Evolutionary conservation across 1,284 basidiomycete species (phyloP).

Genomic region (Exobasidium cylindrosporum): DNA sequence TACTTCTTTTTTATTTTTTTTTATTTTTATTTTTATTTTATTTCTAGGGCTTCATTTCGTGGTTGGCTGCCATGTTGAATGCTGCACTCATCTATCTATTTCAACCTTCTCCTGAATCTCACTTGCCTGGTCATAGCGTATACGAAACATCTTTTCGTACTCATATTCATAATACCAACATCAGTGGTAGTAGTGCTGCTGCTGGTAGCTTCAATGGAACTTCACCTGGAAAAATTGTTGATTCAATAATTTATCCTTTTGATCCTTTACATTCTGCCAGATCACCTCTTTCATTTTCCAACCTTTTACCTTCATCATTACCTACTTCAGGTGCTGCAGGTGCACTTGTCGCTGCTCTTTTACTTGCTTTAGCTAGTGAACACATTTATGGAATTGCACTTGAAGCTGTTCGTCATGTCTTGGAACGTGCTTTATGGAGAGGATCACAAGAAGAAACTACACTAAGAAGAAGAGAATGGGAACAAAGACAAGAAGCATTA

Average conservation of each 20-base stretch:
- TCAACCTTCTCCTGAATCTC: conserved; percentile 27
- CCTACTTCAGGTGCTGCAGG: conserved; percentile 26
- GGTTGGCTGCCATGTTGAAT: conserved; percentile 42
- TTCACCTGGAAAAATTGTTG: conserved; percentile 1
- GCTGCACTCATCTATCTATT: conserved; percentile 44
- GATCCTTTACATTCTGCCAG: conserved; percentile 13
- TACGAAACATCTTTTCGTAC: conserved; percentile 41
- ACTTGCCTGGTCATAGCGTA: conserved; percentile 23
- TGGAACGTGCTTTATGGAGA: conserved; percentile 46
- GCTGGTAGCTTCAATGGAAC: background rate
- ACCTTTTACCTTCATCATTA: conserved; percentile 28
- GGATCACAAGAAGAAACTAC: conserved; percentile 40
- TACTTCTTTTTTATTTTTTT: no score
- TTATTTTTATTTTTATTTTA: background rate
- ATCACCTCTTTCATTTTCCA: conserved; percentile 28
- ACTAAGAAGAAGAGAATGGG: conserved; percentile 42
- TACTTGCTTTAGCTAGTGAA: conserved; percentile 48
- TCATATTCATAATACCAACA: conserved; percentile 26
- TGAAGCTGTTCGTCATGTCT: conserved; percentile 31
- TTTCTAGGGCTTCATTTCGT: conserved; percentile 25
- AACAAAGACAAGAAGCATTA: conserved; percentile 12
- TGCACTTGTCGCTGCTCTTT: conserved; percentile 37
- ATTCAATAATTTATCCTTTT: conserved; percentile 2
- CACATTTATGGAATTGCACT: conserved; percentile 43
- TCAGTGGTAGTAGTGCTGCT: background rate